Evolutionary conservation across 176 grass and related monocot genomes (phyloP), one percentile per base, ranked within the genome.

Genomic region (Oryza officinalis): DNA sequence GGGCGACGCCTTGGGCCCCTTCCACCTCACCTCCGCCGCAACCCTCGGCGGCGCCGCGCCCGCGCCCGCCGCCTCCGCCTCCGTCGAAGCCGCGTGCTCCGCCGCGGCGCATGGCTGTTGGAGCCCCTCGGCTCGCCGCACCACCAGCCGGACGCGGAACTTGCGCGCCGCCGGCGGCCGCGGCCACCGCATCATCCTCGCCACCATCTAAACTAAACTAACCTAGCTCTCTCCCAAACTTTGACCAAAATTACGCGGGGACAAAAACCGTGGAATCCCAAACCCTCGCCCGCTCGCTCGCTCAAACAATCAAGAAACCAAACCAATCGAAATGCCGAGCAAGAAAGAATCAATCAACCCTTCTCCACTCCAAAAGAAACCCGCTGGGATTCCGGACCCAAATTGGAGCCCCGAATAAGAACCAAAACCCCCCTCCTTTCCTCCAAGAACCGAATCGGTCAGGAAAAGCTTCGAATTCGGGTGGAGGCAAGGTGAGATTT

Each of bases 101-200:
- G 13, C 65, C 45, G 46, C 38, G 2, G 46, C 47, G 47, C 14
- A 44, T 0, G 22, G 14, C 5, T 13, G 14, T 3, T 10, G 63
- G 14, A 85, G 28, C 45, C 93, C 85, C 84, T 94, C 93, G 9
- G 89, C 71, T 50, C 90, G 85, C 78, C 81, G 81, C 67, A 99
- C 75, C 63, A 96, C 89, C 72, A 99, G 80, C 74, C 86, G 81
- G 40, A 84, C 89, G 52, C 69, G 83, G 75, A 99, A 99, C 85
- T 95, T 96, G 87, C 89, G 94, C 50, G 86, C 84, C 40, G 83
- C 23, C 18, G 91, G 88, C 26, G 88, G 97, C 71, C 93, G 91
- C 83, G 93, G 91, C 97, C 97, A 99, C 78, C 91, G 74, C 77
- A 99, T 99, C 89, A 99, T 86, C 89, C 75, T 99, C 78, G 86